These are phyloP conservation scores for Hypoxylon sp. DNA, from an alignment of 2,329 filamentous ascomycete species.

Conservation along the genomic window DNA sequence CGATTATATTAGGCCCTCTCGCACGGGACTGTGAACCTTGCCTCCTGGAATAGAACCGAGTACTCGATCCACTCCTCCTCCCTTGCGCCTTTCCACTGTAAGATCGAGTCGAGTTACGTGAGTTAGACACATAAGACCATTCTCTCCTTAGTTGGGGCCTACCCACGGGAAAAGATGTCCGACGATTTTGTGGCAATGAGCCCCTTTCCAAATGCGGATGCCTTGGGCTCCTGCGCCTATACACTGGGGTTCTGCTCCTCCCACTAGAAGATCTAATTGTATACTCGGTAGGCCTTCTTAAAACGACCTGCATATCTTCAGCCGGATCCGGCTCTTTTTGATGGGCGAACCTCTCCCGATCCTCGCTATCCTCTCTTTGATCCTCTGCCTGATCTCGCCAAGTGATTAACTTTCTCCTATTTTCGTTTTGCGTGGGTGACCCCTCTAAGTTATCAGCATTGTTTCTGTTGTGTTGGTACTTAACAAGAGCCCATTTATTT, in stretches of 20 bases:
- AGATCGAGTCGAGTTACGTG: neutral
- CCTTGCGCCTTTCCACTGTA: neutral
- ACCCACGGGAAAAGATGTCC: neutral
- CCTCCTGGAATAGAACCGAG: neutral
- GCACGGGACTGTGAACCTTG: conserved; percentile 1
- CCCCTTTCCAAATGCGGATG: neutral
- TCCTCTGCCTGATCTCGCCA: conserved; percentile 12
- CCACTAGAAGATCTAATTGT: conserved; percentile 2
- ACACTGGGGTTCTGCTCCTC: neutral
- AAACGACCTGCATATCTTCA: conserved; percentile 10
- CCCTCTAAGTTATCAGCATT: neutral
- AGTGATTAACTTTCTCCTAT: conserved; percentile 12
- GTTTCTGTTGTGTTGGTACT: neutral
- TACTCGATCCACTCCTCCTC: neutral
- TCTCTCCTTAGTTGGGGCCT: neutral
- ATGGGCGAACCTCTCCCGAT: neutral
- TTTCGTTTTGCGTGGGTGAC: neutral
- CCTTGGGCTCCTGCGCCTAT: neutral
- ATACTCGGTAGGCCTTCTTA: conserved; percentile 7
- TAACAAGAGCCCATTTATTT: conserved; percentile 9
- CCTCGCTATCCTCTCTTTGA: neutral
- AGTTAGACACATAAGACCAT: neutral
- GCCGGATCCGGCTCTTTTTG: neutral
- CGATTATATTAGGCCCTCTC: conserved; percentile 2
- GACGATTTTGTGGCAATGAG: neutral